These are phyloP conservation scores for Ochetophila trinervis DNA, from an alignment of 306 rosid genomes.

Conservation along the genomic window DNA sequence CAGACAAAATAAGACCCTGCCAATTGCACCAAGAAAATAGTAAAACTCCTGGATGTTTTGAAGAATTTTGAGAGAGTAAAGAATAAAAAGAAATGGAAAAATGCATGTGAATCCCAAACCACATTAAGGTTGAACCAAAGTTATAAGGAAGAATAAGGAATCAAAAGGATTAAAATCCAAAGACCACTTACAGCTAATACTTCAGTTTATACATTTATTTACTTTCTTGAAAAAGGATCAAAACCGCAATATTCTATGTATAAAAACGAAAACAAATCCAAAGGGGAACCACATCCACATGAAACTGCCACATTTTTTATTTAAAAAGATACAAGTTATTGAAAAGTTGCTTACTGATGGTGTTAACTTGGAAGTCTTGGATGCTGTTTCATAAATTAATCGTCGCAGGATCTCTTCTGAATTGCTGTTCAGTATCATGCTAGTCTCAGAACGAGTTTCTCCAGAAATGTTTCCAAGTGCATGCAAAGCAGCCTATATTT, in stretches of 20 bases:
- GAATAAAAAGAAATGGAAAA: constrained; percentile 14
- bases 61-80: constrained; percentile 15
- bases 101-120: constrained; percentile 3
- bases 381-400: constrained; percentile 59
- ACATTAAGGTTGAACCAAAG: neutral
- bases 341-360: constrained; percentile 59
- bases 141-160: neutral
- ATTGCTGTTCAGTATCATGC: constrained; percentile 45
- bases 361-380: constrained; percentile 68
- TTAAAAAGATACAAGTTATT: constrained; percentile 17
- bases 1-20: constrained; percentile 80
- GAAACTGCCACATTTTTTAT: neutral
- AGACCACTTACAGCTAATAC: no score
- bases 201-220: no score
- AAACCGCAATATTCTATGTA: no score
- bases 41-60: constrained; percentile 19
- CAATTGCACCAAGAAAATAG: constrained; percentile 29
- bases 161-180: no score
- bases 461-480: constrained; percentile 80
- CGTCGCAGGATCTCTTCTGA: constrained; percentile 70
- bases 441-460: constrained; percentile 60
- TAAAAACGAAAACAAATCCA: neutral
- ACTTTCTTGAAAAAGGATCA: no score
- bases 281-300: neutral
- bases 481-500: constrained; percentile 80